Conservation (phyloP, 192 early-diverging fungal species). For the Phycomyces blakesleeanus region DNA sequence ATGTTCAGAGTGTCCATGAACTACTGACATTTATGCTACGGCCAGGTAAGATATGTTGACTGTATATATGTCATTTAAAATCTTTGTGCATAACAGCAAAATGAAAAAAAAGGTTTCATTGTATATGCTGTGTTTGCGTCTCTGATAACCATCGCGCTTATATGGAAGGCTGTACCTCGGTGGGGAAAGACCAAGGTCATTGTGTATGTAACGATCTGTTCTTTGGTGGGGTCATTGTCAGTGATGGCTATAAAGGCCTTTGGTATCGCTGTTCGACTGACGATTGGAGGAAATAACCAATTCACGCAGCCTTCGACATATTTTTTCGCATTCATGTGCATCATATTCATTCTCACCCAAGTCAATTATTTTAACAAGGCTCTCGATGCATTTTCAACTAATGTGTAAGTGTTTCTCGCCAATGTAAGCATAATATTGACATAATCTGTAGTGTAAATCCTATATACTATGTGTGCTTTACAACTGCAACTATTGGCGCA, state of each 20-base stretch:
- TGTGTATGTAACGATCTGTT: constrained; percentile 16
- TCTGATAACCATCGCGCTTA: constrained; percentile 1
- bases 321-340: constrained; percentile 15
- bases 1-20: constrained; percentile 78
- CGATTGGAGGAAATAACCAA: constrained; percentile 9
- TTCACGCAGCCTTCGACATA: constrained; percentile 16
- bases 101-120: constrained; percentile 14
- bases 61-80: not conserved
- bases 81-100: not conserved
- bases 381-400: constrained; percentile 85
- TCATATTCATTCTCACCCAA: constrained; percentile 75
- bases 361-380: constrained; percentile 99
- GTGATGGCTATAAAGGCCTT: constrained; percentile 22
- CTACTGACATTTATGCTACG: constrained; percentile 74
- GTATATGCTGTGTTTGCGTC: constrained; percentile 2
- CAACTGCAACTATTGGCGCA: constrained; percentile 87
- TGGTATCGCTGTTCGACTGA: constrained; percentile 21
- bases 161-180: constrained; percentile 13
- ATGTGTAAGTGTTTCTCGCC: constrained; percentile 48
- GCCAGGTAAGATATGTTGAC: constrained; percentile 51
- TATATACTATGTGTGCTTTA: constrained; percentile 96
- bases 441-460: constrained; percentile 58
- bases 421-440: not conserved
- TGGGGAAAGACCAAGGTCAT: constrained; percentile 15
- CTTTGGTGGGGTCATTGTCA: constrained; percentile 16